Evolutionary conservation across 352 stramenopile species (phyloP), one percentile per base, ranked within the genome.

Genomic region (Globisporangium rhizosaccharum): DNA sequence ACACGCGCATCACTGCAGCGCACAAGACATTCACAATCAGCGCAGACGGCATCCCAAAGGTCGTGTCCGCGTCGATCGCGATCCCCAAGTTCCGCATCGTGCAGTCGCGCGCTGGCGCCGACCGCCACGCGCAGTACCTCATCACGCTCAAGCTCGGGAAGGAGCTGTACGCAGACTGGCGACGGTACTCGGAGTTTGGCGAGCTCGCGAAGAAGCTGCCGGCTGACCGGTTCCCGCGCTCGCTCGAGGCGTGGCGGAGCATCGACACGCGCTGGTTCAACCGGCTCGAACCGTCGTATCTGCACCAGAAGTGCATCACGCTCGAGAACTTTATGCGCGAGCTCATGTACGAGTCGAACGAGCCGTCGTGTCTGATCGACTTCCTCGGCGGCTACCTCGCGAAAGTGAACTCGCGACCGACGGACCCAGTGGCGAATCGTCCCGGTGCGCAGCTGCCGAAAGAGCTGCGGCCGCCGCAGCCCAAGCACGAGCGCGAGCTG

Each of bases 401-500:
- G 57, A 90, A 88, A 61, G 82, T 94, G 55, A 94, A 94, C 66
- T 72, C 79, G 33, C 78, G 80, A 36, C 85, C 85, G 12, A 72
- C 65, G 0, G 83, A 94, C 56, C 75, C 81, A 3, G 71, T 75
- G 36, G 82, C 74, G 28, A 76, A 76, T 49, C 83, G 85, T 2
- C 83, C 85, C 23, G 68, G 78, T 25, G 83, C 85, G 25, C 85
- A 94, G 59, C 62, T 94, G 37, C 85, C 85, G 1, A 94, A 94
- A 67, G 85, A 94, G 51, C 57, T 93, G 66, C 85, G 96, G 52
- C 95, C 95, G 37, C 87, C 91, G 11, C 96, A 99, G 68, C 96
- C 96, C 9, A 79, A 87, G 36, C 84, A 97, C 66, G 93, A 98
- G 73, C 79, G 96, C 52, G 88, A 96, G 47, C 87, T 97, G 47